phyloP scores from a whole-genome alignment of 805 yeast species.

The Babjeviella inositovora region DNA sequence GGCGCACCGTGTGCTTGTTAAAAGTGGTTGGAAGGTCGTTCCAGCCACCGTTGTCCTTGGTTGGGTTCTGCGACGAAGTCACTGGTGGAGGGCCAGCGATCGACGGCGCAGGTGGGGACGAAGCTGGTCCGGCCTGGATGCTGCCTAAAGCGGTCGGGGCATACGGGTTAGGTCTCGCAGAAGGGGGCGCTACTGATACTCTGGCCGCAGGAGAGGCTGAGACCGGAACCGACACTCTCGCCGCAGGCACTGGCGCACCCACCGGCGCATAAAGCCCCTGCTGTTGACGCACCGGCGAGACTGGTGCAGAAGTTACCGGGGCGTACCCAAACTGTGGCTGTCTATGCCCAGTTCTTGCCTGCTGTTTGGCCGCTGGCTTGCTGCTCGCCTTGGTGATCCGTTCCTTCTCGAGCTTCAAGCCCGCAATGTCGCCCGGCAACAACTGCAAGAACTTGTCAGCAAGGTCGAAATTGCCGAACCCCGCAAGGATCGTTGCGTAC shows the following conservation, averaged over 20 bases:
- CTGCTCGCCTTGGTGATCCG: slow-evolving; percentile 59
- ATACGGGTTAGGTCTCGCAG: too few species aligned
- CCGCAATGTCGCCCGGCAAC: slow-evolving; percentile 62
- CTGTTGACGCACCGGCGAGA: slow-evolving; percentile 1
- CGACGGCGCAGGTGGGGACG: slow-evolving; percentile 1
- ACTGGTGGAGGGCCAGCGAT: slow-evolving; percentile 1
- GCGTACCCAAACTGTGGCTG: too few species aligned
- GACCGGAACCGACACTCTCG: too few species aligned
- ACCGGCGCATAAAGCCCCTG: slow-evolving; percentile 1
- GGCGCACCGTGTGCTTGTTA: slow-evolving; percentile 18
- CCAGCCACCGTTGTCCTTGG: slow-evolving; percentile 51
- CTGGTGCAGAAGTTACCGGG: too few species aligned
- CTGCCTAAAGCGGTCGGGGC: too few species aligned
- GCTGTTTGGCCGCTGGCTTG: slow-evolving; percentile 4
- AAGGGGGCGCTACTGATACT: too few species aligned
- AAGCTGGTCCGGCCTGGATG: not conserved
- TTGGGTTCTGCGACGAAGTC: slow-evolving; percentile 8
- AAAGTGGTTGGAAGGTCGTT: slow-evolving; percentile 48
- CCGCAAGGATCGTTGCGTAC: slow-evolving; percentile 65
- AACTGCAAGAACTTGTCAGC: slow-evolving; percentile 56
- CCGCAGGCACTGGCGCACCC: slow-evolving; percentile 1
- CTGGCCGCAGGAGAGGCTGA: too few species aligned
- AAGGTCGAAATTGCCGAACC: slow-evolving; percentile 70
- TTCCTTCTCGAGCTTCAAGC: slow-evolving; percentile 57
- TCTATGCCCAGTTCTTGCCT: not conserved